Percentiles rank a stretch among this genome's conserved stretches.
Conservation (phyloP, 2,329 filamentous ascomycete species). For the Hypoxylon sp. region DNA sequence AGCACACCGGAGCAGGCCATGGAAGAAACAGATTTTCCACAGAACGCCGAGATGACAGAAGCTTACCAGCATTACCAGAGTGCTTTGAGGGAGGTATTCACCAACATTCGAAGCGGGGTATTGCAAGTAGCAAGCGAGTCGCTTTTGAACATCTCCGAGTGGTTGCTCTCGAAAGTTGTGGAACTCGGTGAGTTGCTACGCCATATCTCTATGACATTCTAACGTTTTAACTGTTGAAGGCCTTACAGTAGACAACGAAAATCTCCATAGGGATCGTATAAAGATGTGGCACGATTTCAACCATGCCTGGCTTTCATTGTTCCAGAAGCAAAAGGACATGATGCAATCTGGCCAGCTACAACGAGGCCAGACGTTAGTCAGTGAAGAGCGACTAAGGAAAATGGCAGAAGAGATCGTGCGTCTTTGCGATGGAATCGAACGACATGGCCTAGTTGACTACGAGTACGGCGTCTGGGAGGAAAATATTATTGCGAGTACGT, state of each 20-base stretch:
- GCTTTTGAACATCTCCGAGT: slow-evolving; percentile 67
- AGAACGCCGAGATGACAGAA: slow-evolving; percentile 72
- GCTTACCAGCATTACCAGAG: slow-evolving; percentile 77
- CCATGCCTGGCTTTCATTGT: slow-evolving; percentile 86
- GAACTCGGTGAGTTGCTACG: slow-evolving; percentile 65
- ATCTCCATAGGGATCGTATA: slow-evolving; percentile 80
- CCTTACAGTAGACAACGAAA: slow-evolving; percentile 85
- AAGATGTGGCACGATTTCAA: slow-evolving; percentile 96
- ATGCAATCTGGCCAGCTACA: slow-evolving; percentile 71
- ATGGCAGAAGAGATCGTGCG: slow-evolving; percentile 87
- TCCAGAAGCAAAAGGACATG: slow-evolving; percentile 87
- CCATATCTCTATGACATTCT: slow-evolving; percentile 25
- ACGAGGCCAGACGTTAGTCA: slow-evolving; percentile 74
- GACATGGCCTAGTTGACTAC: slow-evolving; percentile 95
- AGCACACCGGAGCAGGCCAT: slow-evolving; percentile 64
- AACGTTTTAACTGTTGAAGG: slow-evolving; percentile 66
- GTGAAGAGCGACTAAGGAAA: slow-evolving; percentile 77
- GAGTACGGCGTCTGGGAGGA: slow-evolving; percentile 98
- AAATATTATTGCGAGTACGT: slow-evolving; percentile 85
- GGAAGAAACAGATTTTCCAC: slow-evolving; percentile 71
- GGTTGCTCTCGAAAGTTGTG: slow-evolving; percentile 69
- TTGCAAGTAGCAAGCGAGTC: slow-evolving; percentile 67
- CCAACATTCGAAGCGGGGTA: slow-evolving; percentile 72
- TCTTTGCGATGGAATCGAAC: slow-evolving; percentile 88
- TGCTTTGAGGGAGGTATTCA: slow-evolving; percentile 77